Percentiles rank a stretch among this genome's conserved stretches.
Evolutionary conservation across 352 stramenopile genomes (phyloP).

Genomic region (Phytopythium oedochilum): DNA sequence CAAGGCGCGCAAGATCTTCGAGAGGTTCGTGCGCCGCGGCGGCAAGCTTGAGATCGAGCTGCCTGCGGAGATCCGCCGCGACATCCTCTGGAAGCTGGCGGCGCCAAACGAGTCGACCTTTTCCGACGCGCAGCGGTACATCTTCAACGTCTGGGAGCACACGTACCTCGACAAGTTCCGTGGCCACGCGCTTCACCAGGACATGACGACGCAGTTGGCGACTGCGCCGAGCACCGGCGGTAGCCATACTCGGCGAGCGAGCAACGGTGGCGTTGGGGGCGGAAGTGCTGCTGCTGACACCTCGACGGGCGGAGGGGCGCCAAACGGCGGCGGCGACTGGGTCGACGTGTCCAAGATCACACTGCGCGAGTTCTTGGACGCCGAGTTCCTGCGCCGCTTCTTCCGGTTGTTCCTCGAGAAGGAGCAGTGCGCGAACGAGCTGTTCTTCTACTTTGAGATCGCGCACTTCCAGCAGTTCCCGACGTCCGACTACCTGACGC

Average conservation of each 20-base stretch:
- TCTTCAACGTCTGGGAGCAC: conserved; percentile 51
- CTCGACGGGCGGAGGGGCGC: not conserved
- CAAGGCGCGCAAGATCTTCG: conserved; percentile 64
- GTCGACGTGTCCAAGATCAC: conserved; percentile 45
- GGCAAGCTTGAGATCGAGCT: conserved; percentile 60
- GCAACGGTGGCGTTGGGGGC: not conserved
- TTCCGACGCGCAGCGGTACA: conserved; percentile 45
- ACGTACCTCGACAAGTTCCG: conserved; percentile 41
- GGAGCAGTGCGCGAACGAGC: conserved; percentile 61
- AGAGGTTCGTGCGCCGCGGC: conserved; percentile 60
- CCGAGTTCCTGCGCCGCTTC: conserved; percentile 47
- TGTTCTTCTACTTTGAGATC: conserved; percentile 78
- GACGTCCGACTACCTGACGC: conserved; percentile 66
- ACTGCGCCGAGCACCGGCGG: conserved; percentile 5
- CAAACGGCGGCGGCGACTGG: conserved; percentile 12
- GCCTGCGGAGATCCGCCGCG: conserved; percentile 46
- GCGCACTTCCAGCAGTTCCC: conserved; percentile 66
- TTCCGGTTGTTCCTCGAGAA: conserved; percentile 72
- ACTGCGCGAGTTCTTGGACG: conserved; percentile 55
- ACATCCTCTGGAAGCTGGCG: conserved; percentile 63
- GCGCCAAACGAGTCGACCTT: conserved; percentile 57
- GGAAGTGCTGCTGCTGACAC: not conserved
- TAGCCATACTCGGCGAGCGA: conserved; percentile 8
- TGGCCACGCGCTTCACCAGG: conserved; percentile 23
- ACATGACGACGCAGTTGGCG: conserved; percentile 33